Base-by-base conservation (phyloP, 345 rosid species). In the Odontarrhena argentea region DNA sequence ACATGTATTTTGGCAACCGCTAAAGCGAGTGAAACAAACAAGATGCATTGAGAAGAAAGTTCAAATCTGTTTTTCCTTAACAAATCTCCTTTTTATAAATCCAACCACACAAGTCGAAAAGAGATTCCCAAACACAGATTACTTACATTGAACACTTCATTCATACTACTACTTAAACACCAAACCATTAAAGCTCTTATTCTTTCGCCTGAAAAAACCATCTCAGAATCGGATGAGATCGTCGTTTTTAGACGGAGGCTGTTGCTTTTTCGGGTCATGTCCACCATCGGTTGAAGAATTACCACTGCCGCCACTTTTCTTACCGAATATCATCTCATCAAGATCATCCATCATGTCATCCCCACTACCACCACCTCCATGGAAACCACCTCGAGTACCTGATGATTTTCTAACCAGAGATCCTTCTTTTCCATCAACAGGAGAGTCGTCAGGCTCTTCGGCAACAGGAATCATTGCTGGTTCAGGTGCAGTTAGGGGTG, bases 261-360 rank as follows among this genome's bases (percentile, higher is more conserved):
- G 84, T 80, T 81, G 82, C 78, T 84, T 85, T 80, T 86, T 88
- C 1, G 80, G 43, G 38, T 86, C 87, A 9, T 78, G 84, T 12
- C 66, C 77, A 3, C 42, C 40, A 62, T 60, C 42, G 9, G 63
- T 53, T 0, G 77, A 68, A 10, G 96, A 84, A 6, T 85, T 54
- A 10, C 79, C 81, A n/a, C 30, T 3, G 18, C 60, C 51, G 35
- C 83, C 85, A 1, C 83, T 77, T 79, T 87, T 89, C 86, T 89
- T 87, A 51, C 99, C 97, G 10, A 95, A 95, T 70, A 95, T 91
- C 99, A 91, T 88, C 76, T 95, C 96, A 70, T 95, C 97, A 1
- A 95, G 96, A 76, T 95, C 99, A 79, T 91, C 99, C 93, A 91
- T 86, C 99, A 91, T 84, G 77, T 82, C 93, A 8, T 95, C 99